A percentile compares a stretch with the other conserved stretches of the same genome.
Conservation (phyloP, 1,284 basidiomycete species). For the Irpex sp. region DNA sequence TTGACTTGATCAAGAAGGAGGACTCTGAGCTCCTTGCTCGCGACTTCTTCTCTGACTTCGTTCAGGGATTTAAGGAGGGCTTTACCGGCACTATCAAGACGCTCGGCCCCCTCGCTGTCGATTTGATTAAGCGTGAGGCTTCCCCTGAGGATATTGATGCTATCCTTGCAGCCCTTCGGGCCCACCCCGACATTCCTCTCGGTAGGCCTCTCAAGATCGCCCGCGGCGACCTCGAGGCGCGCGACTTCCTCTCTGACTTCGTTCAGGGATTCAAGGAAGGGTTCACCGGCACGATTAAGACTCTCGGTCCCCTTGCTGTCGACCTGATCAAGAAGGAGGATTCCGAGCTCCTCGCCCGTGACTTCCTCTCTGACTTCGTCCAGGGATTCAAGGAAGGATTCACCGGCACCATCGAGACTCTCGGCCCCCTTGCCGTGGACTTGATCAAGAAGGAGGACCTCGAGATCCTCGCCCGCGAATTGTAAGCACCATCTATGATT, state of each 20-base stretch:
- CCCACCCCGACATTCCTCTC: neutral
- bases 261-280: constrained; percentile 7
- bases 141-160: no score
- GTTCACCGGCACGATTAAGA: constrained; percentile 7
- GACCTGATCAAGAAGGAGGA: constrained; percentile 7
- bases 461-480: no score
- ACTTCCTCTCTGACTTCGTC: constrained; percentile 7
- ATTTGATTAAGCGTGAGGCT: neutral
- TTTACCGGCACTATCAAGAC: constrained; percentile 8
- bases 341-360: constrained; percentile 2
- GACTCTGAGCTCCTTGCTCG: constrained; percentile 6
- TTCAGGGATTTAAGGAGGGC: constrained; percentile 6
- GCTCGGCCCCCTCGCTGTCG: neutral
- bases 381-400: constrained; percentile 9
- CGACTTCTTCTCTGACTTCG: constrained; percentile 7
- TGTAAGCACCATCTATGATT: no score
- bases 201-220: neutral
- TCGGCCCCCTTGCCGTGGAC: neutral
- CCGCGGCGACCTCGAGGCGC: neutral
- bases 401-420: constrained; percentile 5
- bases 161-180: neutral
- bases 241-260: constrained; percentile 3
- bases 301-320: neutral
- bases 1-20: constrained; percentile 5
- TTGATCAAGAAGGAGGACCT: no score